A percentile compares a stretch with the other conserved stretches of the same genome.
phyloP scores from a whole-genome alignment of 1,284 basidiomycete genomes.

The Farysia itapuensis region DNA sequence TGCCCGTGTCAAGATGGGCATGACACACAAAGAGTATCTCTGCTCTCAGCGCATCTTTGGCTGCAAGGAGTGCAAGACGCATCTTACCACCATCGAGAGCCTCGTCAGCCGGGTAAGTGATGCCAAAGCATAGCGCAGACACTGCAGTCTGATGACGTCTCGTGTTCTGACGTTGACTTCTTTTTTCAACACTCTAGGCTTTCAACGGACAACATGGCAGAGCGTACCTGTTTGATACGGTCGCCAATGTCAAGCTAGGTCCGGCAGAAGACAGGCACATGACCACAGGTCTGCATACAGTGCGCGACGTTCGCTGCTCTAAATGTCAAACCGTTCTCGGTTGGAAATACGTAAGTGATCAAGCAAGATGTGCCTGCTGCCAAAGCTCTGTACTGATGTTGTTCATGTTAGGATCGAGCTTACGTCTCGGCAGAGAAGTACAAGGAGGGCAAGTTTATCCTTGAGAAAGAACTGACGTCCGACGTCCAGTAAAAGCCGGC shows the following conservation, averaged over 20 bases:
- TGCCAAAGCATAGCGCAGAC: too few species aligned
- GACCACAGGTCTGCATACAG: slow-evolving; percentile 95
- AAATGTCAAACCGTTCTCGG: slow-evolving; percentile 84
- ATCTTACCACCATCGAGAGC: slow-evolving; percentile 86
- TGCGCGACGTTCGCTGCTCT: slow-evolving; percentile 88
- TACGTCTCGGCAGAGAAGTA: slow-evolving; percentile 89
- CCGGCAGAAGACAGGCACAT: slow-evolving; percentile 87
- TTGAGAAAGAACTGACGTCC: slow-evolving; percentile 69
- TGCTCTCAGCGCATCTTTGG: slow-evolving; percentile 80
- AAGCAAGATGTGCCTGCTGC: neutral
- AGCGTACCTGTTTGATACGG: slow-evolving; percentile 87
- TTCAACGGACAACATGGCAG: slow-evolving; percentile 83
- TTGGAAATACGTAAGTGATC: slow-evolving; percentile 89
- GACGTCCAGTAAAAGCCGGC: slow-evolving; percentile 28
- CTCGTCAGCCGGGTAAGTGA: slow-evolving; percentile 72
- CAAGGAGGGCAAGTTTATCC: slow-evolving; percentile 97
- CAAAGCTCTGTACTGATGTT: neutral
- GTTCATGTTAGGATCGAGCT: slow-evolving; percentile 74
- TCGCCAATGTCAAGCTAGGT: slow-evolving; percentile 85
- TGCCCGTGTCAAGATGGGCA: slow-evolving; percentile 70
- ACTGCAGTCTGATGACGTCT: neutral
- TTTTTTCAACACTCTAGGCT: slow-evolving; percentile 18
- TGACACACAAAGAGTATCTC: slow-evolving; percentile 85
- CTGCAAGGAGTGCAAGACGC: slow-evolving; percentile 86
- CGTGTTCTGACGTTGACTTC: neutral